Evolutionary conservation across 1,284 basidiomycete species (phyloP).

Genomic region (Rhodotorula sp.): DNA sequence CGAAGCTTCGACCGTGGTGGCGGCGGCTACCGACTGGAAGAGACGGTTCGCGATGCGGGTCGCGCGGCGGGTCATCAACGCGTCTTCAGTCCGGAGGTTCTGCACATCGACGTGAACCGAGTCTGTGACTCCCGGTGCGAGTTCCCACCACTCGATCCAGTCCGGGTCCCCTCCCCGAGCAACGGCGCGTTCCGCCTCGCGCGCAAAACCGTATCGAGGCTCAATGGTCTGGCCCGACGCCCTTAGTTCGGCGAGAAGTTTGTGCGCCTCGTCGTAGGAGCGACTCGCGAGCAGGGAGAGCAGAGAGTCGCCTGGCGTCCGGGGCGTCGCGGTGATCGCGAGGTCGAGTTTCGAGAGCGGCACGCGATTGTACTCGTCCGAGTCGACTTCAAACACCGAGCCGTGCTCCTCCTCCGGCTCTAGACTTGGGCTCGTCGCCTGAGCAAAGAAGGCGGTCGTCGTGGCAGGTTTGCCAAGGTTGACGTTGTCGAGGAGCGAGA

Average conservation of each 20-base stretch:
- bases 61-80: not conserved
- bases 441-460: not conserved
- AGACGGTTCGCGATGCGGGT: not conserved
- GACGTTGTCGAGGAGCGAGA: constrained; percentile 1
- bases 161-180: not conserved
- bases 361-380: constrained; percentile 16
- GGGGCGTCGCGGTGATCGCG: not conserved
- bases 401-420: too few species aligned
- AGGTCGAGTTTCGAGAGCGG: constrained; percentile 32
- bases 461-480: not conserved
- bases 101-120: not conserved
- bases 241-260: constrained; percentile 11
- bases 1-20: not conserved
- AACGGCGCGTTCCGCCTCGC: not conserved
- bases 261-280: not conserved
- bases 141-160: constrained; percentile 31
- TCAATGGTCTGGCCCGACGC: not conserved
- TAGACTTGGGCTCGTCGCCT: not conserved
- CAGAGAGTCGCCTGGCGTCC: constrained; percentile 22
- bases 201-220: constrained; percentile 6
- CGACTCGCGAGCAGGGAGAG: constrained; percentile 7
- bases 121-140: constrained; percentile 14
- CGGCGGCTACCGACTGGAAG: not conserved
- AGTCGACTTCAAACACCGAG: constrained; percentile 16
- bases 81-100: not conserved